These are phyloP conservation scores for Mycena filopes DNA, from an alignment of 768 basidiomycete genomes.

Conservation along the genomic window DNA sequence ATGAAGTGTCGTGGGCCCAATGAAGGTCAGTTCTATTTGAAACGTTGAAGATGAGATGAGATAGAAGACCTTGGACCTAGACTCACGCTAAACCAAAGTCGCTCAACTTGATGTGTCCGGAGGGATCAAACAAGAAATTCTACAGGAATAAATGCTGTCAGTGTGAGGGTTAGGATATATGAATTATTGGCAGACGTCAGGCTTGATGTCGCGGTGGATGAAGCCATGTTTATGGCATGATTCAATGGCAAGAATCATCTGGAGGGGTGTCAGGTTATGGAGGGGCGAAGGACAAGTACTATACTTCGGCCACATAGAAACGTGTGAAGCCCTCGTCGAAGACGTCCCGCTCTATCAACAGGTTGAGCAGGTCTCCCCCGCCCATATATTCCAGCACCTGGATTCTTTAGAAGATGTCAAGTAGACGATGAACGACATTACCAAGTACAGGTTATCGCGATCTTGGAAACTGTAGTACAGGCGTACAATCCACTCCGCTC, in stretches of 20 bases:
- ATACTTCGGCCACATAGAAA: conserved; percentile 95
- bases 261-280: conserved; percentile 22
- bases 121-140: conserved; percentile 96
- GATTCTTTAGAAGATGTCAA: conserved; percentile 44
- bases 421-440: conserved; percentile 46
- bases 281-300: conserved; percentile 28
- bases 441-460: conserved; percentile 93
- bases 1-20: conserved; percentile 97
- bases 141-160: conserved; percentile 44
- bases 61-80: conserved; percentile 35
- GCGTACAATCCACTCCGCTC: conserved; percentile 94
- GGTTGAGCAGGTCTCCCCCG: conserved; percentile 94
- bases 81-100: conserved; percentile 97
- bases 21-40: conserved; percentile 83
- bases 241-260: conserved; percentile 96
- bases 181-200: conserved; percentile 66
- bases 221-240: conserved; percentile 95
- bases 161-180: conserved; percentile 27
- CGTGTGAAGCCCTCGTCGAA: conserved; percentile 92
- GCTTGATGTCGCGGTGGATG: conserved; percentile 98
- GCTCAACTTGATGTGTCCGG: conserved; percentile 93
- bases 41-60: conserved; percentile 10
- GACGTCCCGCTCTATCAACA: conserved; percentile 91
- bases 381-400: conserved; percentile 96
- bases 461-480: conserved; percentile 96